Percentiles rank a stretch among this genome's conserved stretches.
Conservation (phyloP, 164 flowering plant species). For the Aristolochia fimbriata region DNA sequence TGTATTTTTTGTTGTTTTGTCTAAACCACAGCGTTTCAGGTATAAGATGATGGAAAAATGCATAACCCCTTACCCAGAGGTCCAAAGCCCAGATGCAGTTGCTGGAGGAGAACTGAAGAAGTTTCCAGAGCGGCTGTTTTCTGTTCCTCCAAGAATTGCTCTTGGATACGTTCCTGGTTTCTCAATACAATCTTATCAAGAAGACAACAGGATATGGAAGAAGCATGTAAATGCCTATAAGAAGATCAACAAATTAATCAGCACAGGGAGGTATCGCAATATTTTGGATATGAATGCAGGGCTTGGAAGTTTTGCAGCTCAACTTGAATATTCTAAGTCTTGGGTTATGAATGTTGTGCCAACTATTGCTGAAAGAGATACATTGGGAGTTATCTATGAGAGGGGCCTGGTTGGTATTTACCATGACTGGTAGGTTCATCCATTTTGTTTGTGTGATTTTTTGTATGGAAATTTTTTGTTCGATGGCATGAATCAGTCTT, state of each 20-base stretch:
- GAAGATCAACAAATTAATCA: constrained; percentile 49
- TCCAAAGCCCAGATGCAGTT: constrained; percentile 35
- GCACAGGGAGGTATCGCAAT: constrained; percentile 61
- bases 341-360: constrained; percentile 98
- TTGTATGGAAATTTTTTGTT: neutral
- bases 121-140: constrained; percentile 71
- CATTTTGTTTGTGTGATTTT: neutral
- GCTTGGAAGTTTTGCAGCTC: constrained; percentile 83
- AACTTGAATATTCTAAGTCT: constrained; percentile 58
- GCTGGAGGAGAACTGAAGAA: constrained; percentile 73
- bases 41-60: constrained; percentile 67
- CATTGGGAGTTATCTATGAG: constrained; percentile 69
- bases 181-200: constrained; percentile 45
- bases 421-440: constrained; percentile 66
- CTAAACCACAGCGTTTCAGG: constrained; percentile 23
- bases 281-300: constrained; percentile 94
- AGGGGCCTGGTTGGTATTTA: constrained; percentile 81
- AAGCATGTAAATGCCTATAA: constrained; percentile 60
- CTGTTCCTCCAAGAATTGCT: constrained; percentile 63
- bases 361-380: constrained; percentile 44
- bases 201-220: constrained; percentile 68
- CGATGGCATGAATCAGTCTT: neutral
- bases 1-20: no score
- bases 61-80: constrained; percentile 56
- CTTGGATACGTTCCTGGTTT: constrained; percentile 55